Conservation (phyloP, 257 asterid genomes). For the Penstemon eatonii region DNA sequence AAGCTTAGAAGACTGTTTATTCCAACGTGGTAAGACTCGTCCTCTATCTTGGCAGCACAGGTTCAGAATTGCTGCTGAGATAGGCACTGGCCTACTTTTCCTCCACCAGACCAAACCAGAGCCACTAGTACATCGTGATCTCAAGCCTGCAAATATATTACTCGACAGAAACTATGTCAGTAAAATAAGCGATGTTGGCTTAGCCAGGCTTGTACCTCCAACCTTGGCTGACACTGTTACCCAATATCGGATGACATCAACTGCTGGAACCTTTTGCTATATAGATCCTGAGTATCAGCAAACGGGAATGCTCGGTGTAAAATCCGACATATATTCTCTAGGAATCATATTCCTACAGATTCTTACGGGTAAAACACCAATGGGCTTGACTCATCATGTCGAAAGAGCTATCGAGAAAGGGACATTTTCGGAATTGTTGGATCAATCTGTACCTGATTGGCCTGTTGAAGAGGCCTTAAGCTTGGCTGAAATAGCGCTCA, state of each 20-base stretch:
- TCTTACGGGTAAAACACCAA: conserved; percentile 31
- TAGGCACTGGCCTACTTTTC: conserved; percentile 34
- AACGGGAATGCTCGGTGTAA: conserved; percentile 43
- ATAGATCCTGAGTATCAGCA: conserved; percentile 45
- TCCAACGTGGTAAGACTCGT: conserved; percentile 31
- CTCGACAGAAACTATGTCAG: conserved; percentile 41
- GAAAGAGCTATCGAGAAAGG: conserved; percentile 39
- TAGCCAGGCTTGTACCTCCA: conserved; percentile 42
- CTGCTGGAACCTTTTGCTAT: conserved; percentile 41
- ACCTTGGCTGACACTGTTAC: conserved; percentile 37
- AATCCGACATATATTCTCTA: conserved; percentile 40
- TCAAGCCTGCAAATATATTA: conserved; percentile 39
- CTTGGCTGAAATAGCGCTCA: conserved; percentile 32
- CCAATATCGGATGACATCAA: conserved; percentile 36
- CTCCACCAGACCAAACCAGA: conserved; percentile 41
- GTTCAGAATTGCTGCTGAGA: conserved; percentile 36
- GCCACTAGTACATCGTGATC: conserved; percentile 39
- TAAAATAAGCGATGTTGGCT: conserved; percentile 40
- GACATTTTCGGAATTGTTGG: conserved; percentile 31
- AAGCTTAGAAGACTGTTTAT: conserved; percentile 40
- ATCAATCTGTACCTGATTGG: conserved; percentile 34
- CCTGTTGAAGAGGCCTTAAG: conserved; percentile 33
- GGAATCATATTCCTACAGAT: conserved; percentile 44
- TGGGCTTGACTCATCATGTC: conserved; percentile 39
- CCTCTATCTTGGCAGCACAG: conserved; percentile 38